Evolutionary conservation across 73 alveolate genomes (phyloP), one percentile per base, ranked within the genome.

Genomic region (Paramecium tetraurelia): DNA sequence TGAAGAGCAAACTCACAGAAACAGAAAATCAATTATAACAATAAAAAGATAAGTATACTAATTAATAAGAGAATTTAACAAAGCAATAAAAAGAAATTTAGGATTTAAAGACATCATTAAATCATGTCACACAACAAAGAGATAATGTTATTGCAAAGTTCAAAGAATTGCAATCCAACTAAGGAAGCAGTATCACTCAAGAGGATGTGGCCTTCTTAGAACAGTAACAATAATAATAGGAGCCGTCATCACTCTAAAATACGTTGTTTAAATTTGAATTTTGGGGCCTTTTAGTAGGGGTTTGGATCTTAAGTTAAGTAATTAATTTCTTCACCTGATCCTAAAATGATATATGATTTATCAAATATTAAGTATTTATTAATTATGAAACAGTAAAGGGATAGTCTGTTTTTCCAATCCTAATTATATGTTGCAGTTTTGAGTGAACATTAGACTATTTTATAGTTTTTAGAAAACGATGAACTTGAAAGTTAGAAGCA

Each of bases 351-450:
- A 16, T 53, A 53, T 53, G 69, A 53, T 16, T 53, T 53, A 53
- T 18, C 69, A 18, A 53, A 53, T 53, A 53, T 53, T 53, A 53
- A 53, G 69, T 53, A 68, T 31, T 68, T 31, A 68, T 31, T 68
- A 72, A 29, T 36, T 41, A 80, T 80, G 90, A 80, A 80, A 80
- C 90, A 80, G 90, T 21, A 33, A 80, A 16, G 46, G 7, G 90
- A 80, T 12, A 80, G 75, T 80, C 43, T 48, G 5, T 80, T 80
- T 41, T 44, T 44, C 20, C 20, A 80, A 35, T 22, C 76, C 29
- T 46, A 80, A 46, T 44, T 80, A 48, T 80, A 80, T 46, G 90
- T 80, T 5, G 90, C 77, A 4, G 77, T 44, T 12, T 22, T 80
- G 4, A 11, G 58, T 20, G 90, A 80, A 10, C 76, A 76, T 11